Conservation (phyloP, 495 filamentous ascomycete genomes). For the Penicillium tannophilum region DNA sequence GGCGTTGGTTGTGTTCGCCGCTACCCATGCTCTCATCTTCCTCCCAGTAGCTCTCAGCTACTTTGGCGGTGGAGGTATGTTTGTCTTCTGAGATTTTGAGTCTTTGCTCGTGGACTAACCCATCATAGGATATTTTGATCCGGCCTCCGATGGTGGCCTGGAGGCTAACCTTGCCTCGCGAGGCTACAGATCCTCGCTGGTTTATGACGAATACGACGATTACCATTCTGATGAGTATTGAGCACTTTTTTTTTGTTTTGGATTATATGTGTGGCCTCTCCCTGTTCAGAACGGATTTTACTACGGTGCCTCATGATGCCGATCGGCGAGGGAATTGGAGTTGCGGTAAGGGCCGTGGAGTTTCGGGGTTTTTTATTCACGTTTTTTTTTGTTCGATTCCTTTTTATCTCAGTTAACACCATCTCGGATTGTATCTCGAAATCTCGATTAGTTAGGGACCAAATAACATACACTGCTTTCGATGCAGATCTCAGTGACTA, state of each 20-base stretch:
- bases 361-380: neutral
- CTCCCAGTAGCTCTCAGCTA: slow-evolving; percentile 88
- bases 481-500: neutral
- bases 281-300: neutral
- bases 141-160: slow-evolving; percentile 79
- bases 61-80: slow-evolving; percentile 76
- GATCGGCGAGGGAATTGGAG: neutral
- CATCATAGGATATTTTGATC: slow-evolving; percentile 71
- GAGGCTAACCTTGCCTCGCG: slow-evolving; percentile 74
- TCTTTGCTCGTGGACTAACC: slow-evolving; percentile 11
- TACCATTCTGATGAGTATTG: slow-evolving; percentile 58
- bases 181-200: slow-evolving; percentile 52
- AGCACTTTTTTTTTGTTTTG: slow-evolving; percentile 8
- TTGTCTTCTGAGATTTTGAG: neutral
- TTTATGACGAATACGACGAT: slow-evolving; percentile 39
- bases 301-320: neutral
- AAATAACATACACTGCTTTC: neutral
- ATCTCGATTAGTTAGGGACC: neutral
- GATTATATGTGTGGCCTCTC: slow-evolving; percentile 7
- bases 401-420: neutral
- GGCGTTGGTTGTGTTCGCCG: slow-evolving; percentile 85
- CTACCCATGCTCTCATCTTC: slow-evolving; percentile 85
- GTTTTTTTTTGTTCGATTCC: neutral
- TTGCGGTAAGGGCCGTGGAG: neutral
- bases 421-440: neutral